Evolutionary conservation across 768 basidiomycete genomes (phyloP), one percentile per base, ranked within the genome.

Genomic region (Pisolithus marmoratus): DNA sequence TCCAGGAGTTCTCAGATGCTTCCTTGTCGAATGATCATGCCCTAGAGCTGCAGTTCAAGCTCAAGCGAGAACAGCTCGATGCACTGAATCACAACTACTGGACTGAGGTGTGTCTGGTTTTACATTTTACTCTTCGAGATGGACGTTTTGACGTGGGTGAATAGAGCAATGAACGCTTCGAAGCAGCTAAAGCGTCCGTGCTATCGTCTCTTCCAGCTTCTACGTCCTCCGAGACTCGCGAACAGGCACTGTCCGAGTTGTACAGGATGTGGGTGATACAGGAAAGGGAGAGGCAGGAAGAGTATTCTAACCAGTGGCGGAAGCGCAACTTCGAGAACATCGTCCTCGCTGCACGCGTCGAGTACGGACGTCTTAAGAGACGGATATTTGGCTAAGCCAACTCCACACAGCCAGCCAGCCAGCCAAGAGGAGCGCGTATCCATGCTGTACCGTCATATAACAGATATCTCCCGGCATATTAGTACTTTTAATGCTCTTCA

Each of bases 131-230:
- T n/a, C 6, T 19, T 60, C n/a, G 12, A 22, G 22, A 20, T 29
- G 37, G 41, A 42, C 19, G 31, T 7, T 14, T 38, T 44, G 34
- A 31, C 41, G 20, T 31, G 41, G 22, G 24, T 54, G 34, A 15
- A n/a, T 59, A 93, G 90, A 87, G 80, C 63, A 93, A 93, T 63
- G 73, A 76, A 9, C 83, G 90, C n/a, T 92, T 90, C 63, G 82
- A 88, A 62, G 73, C 77, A 8, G 87, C 81, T 31, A 87, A 85
- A 67, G 67, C 75, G 22, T 74, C 79, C 9, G 71, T 82, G 20
- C 72, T 90, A 12, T 62, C 72, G 8, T 74, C 80, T 49, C 74
- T 88, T 24, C 83, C 84, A 0, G 62, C 72, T 8, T 66, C 73
- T 2, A 70, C 79, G 8, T 72, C 80, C 1, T 46, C 73, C 0